Evolutionary conservation across 108 stramenopile species (phyloP).

Genomic region (Pseudonitzschia pungens): DNA sequence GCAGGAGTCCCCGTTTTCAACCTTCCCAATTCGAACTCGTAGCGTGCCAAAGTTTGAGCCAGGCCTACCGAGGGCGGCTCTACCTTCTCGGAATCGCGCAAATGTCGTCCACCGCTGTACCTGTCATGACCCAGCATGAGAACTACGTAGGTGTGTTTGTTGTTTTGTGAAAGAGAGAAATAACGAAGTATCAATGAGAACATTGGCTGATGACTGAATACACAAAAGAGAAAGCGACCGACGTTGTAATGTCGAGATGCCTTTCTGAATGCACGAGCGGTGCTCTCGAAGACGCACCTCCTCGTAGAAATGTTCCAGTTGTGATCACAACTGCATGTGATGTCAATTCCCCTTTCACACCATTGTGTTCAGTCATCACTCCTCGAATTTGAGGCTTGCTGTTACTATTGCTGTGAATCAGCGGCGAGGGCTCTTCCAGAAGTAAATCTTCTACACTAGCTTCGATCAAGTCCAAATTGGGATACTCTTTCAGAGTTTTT

Average conservation of each 20-base stretch:
- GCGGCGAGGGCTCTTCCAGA: constrained; percentile 63
- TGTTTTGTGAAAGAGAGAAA: too few relatives aligned
- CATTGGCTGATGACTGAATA: too few relatives aligned
- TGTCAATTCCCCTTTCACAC: constrained; percentile 61
- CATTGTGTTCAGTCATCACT: constrained; percentile 59
- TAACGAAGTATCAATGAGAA: too few relatives aligned
- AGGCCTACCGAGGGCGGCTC: constrained; percentile 95
- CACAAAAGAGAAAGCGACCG: too few relatives aligned
- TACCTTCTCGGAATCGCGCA: constrained; percentile 88
- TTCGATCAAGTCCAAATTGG: constrained; percentile 83
- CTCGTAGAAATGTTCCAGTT: constrained; percentile 97
- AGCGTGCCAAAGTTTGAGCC: constrained; percentile 84
- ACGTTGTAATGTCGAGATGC: too few relatives aligned
- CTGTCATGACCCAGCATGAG: constrained; percentile 83
- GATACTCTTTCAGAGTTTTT: constrained; percentile 46
- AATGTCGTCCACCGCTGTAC: constrained; percentile 91
- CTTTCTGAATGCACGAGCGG: too few relatives aligned
- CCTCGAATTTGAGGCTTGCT: constrained; percentile 76
- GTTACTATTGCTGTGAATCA: constrained; percentile 7
- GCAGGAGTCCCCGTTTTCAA: constrained; percentile 98
- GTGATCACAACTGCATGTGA: constrained; percentile 88
- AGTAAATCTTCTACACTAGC: constrained; percentile 92
- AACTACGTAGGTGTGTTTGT: too few relatives aligned
- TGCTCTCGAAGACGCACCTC: constrained; percentile 30
- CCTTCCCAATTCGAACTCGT: constrained; percentile 88